phyloP scores from a whole-genome alignment of 371 early-diverging fungal genomes.

The Mucor irregularis region DNA sequence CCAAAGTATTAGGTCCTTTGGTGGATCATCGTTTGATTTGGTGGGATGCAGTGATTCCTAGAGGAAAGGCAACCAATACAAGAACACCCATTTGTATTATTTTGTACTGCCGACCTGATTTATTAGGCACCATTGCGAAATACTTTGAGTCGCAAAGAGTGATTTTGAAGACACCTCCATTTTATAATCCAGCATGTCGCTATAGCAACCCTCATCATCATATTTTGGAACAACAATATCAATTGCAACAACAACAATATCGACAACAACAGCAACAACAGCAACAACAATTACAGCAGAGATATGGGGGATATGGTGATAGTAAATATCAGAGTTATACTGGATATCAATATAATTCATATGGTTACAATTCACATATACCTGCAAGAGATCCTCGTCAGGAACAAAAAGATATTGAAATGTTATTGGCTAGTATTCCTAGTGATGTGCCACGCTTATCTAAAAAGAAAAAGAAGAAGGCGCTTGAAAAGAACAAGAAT shows the following conservation, averaged over 20 bases:
- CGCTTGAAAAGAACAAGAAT: background rate
- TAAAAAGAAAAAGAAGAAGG: slow-evolving; percentile 7
- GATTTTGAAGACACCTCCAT: slow-evolving; percentile 34
- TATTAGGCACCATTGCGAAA: slow-evolving; percentile 12
- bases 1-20: slow-evolving; percentile 45
- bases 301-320: background rate
- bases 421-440: slow-evolving; percentile 42
- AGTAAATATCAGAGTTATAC: background rate
- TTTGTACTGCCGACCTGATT: slow-evolving; percentile 34
- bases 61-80: slow-evolving; percentile 28
- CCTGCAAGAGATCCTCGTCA: too few species aligned
- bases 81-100: slow-evolving; percentile 44
- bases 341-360: background rate
- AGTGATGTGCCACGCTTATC: slow-evolving; percentile 11
- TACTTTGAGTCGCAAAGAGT: slow-evolving; percentile 17
- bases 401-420: slow-evolving; percentile 35
- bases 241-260: background rate
- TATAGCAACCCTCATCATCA: slow-evolving; percentile 34
- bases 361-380: background rate
- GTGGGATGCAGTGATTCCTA: slow-evolving; percentile 53
- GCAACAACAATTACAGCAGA: background rate
- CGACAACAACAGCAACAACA: background rate
- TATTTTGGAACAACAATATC: background rate
- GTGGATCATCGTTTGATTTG: slow-evolving; percentile 37
- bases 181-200: slow-evolving; percentile 35